Percentiles rank a stretch among this genome's conserved stretches.
Conservation (phyloP, 305 asterid genomes). For the Fraxinus sp. region DNA sequence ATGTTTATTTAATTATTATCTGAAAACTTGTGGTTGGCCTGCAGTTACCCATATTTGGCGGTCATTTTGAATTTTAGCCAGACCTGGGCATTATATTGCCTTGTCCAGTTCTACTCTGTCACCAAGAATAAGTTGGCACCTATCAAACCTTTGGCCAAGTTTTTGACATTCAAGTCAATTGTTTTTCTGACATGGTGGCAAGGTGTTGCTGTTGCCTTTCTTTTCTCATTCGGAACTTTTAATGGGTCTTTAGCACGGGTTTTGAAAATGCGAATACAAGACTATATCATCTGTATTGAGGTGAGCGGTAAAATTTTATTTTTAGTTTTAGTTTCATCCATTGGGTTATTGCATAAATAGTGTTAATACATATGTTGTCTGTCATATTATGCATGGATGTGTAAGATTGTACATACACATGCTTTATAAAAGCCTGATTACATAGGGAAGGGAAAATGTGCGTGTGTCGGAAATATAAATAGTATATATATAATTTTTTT, state of each 20-base stretch:
- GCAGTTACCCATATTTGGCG: conserved; percentile 96
- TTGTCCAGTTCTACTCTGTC: conserved; percentile 92
- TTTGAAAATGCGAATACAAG: conserved; percentile 79
- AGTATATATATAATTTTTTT: neutral
- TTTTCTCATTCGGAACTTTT: conserved; percentile 83
- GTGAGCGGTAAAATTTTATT: conserved; percentile 33
- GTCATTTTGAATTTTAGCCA: conserved; percentile 94
- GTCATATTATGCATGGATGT: neutral
- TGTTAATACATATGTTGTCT: neutral
- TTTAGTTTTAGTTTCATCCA: neutral
- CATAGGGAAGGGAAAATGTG: neutral
- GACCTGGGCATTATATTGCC: conserved; percentile 97
- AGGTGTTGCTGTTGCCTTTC: conserved; percentile 90
- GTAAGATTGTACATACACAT: neutral
- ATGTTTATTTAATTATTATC: neutral
- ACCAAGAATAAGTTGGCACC: conserved; percentile 86
- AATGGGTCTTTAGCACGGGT: conserved; percentile 77
- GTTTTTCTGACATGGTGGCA: conserved; percentile 99
- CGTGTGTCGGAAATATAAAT: neutral
- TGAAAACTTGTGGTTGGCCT: conserved; percentile 25
- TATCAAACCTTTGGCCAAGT: conserved; percentile 93
- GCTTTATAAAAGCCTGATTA: neutral
- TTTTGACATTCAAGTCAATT: conserved; percentile 92
- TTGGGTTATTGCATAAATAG: neutral
- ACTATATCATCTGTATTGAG: conserved; percentile 95